phyloP scores from a whole-genome alignment of 2,329 filamentous ascomycete genomes.

The Ophiostoma triangulosporum region DNA sequence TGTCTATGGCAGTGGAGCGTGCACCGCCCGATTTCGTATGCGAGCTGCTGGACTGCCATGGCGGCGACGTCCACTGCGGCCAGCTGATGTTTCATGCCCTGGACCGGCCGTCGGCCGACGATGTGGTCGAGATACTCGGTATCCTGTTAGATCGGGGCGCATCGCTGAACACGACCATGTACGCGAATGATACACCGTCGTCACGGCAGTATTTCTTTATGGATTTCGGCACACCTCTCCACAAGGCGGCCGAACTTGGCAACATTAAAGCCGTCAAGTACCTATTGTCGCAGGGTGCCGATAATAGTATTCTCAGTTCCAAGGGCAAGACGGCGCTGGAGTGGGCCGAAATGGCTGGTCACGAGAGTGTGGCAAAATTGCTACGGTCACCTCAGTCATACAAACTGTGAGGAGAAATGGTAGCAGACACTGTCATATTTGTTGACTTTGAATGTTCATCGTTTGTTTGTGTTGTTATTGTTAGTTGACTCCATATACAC shows the following conservation, averaged over 20 bases:
- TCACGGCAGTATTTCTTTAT: neutral
- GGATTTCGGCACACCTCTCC: neutral
- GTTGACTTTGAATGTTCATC: too few species aligned
- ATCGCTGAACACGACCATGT: constrained; percentile 1
- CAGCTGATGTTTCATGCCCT: constrained; percentile 4
- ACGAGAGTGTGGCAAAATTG: neutral
- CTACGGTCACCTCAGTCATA: constrained; percentile 22
- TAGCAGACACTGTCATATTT: too few species aligned
- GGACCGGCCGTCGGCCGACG: neutral
- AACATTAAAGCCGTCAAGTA: neutral
- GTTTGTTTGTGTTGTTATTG: too few species aligned
- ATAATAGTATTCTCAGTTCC: neutral
- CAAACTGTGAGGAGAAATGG: neutral
- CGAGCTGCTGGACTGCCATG: neutral
- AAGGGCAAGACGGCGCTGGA: constrained; percentile 1
- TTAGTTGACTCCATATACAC: too few species aligned
- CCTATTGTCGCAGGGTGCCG: constrained; percentile 3
- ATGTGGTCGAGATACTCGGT: constrained; percentile 20
- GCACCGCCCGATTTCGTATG: constrained; percentile 2
- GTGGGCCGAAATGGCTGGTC: constrained; percentile 3
- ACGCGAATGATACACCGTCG: constrained; percentile 3
- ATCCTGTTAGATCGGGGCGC: constrained; percentile 1
- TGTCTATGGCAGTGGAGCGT: constrained; percentile 2
- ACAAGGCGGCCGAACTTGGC: neutral
- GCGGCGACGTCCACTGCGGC: neutral